Base-by-base conservation (phyloP, 2,329 filamentous ascomycete genomes). In the Dothistroma pini region DNA sequence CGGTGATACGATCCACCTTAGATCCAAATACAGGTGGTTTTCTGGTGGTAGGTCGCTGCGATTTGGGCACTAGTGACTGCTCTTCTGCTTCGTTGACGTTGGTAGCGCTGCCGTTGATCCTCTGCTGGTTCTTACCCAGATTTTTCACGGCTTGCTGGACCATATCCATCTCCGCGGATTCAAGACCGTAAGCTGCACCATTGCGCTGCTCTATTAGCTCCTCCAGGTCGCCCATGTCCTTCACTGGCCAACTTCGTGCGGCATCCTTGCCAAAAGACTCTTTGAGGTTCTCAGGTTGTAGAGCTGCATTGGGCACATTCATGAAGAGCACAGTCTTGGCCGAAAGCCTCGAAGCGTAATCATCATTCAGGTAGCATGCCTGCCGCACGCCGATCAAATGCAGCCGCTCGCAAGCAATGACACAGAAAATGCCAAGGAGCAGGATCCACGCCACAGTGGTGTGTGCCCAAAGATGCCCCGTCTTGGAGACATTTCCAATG, bases 1-100 rank as follows among this genome's bases (percentile, higher is more conserved):
- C 96, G 63, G 93, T 86, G 73, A 99, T 96, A 0, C 91, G 93
- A 76, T 97, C 92, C n/a, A 95, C 89, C 74, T 95, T 93, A 68
- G 89, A 84, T 63, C 91, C 89, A 64, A 92, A 81, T 34, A 96
- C 75, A 6, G 83, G 81, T 69, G 88, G 89, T 56, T 86, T 78
- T 35, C 86, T 84, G 70, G 95, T 89, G 2, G 87, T 86, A 1
- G 92, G 92, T 25, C 71, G 60, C 12, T 66, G 57, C 8, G 61
- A 50, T 89, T 63, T 64, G 2, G 68, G 66, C 14, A 70, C 63
- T 1, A 61, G 51, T 11, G 63, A 61, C 38, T 69, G 68, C 4
- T 62, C 68, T 41, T 70, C 65, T n/a, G 57, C 29, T 11, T 61
- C 62, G 16, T 64, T 63, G 16, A 54, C 53, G 3, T 22, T 41